A percentile compares a stretch with the other conserved stretches of the same genome.
These are phyloP conservation scores for Primulina eburnea DNA, from an alignment of 257 asterid genomes.

Conservation along the genomic window DNA sequence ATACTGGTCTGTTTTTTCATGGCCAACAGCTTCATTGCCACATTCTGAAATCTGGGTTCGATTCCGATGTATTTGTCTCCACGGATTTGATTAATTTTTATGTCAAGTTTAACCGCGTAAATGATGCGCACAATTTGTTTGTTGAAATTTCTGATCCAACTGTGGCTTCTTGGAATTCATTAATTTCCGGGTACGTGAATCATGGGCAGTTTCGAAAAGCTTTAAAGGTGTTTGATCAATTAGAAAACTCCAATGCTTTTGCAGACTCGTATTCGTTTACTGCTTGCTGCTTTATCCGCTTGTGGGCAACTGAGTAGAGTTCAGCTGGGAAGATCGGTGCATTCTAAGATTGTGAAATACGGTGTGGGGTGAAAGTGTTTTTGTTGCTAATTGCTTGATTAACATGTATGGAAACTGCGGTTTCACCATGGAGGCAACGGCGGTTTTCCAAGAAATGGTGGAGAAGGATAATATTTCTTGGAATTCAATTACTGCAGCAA, in stretches of 20 bases:
- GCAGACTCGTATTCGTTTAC: constrained; percentile 36
- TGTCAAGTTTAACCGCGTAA: constrained; percentile 33
- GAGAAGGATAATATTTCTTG: constrained; percentile 59
- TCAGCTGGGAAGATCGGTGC: constrained; percentile 54
- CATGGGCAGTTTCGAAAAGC: constrained; percentile 43
- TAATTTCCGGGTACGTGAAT: constrained; percentile 70
- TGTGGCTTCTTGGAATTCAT: constrained; percentile 80
- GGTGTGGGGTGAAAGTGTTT: constrained; percentile 43
- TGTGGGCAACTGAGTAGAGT: constrained; percentile 55
- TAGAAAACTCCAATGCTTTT: too few species aligned
- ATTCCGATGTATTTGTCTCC: constrained; percentile 40
- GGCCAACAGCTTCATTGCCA: constrained; percentile 65
- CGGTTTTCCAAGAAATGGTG: constrained; percentile 40
- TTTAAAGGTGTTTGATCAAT: too few species aligned
- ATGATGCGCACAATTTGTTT: constrained; percentile 30
- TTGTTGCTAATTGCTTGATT: constrained; percentile 53
- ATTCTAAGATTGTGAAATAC: constrained; percentile 66
- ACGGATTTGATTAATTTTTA: constrained; percentile 50
- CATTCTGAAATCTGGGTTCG: constrained; percentile 48
- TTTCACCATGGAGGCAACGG: constrained; percentile 37
- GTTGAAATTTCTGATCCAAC: constrained; percentile 65
- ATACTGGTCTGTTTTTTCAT: constrained; percentile 34
- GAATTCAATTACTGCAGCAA: constrained; percentile 78
- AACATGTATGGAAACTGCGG: constrained; percentile 90
- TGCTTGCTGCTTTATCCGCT: constrained; percentile 62